Conservation (phyloP, 305 asterid species). For the Fraxinus nigra region DNA sequence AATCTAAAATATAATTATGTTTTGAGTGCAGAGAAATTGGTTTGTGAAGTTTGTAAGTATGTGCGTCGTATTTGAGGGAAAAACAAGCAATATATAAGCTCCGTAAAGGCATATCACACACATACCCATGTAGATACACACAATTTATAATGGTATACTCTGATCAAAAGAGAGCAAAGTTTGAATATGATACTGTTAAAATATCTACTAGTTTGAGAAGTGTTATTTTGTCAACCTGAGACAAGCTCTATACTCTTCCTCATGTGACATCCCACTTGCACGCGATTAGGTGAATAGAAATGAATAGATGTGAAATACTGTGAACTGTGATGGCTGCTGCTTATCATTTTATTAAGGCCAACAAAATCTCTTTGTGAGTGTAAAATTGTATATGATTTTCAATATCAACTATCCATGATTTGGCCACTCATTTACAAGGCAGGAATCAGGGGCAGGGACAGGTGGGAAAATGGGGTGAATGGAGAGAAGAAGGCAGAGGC, state of each 20-base stretch:
- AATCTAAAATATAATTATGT: neutral
- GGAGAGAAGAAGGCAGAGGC: neutral
- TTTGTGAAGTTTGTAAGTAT: neutral
- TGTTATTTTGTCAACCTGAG: neutral
- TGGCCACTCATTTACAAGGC: neutral
- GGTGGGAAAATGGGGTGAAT: neutral
- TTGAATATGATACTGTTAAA: neutral
- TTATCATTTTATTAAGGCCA: neutral
- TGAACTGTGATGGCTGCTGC: neutral
- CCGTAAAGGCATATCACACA: neutral
- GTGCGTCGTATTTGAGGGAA: neutral
- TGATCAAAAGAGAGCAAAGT: neutral
- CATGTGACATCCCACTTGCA: neutral
- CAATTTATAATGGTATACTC: constrained; percentile 2
- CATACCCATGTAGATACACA: neutral
- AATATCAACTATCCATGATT: neutral
- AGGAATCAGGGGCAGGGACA: neutral
- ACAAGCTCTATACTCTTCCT: neutral
- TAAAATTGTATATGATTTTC: neutral
- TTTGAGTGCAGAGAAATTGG: neutral
- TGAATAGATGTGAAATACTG: neutral
- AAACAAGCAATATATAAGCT: neutral
- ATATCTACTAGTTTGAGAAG: neutral
- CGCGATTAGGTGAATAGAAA: neutral
- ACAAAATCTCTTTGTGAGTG: neutral